phyloP scores from a whole-genome alignment of 495 filamentous ascomycete species.

The Penicillium chermesinum region DNA sequence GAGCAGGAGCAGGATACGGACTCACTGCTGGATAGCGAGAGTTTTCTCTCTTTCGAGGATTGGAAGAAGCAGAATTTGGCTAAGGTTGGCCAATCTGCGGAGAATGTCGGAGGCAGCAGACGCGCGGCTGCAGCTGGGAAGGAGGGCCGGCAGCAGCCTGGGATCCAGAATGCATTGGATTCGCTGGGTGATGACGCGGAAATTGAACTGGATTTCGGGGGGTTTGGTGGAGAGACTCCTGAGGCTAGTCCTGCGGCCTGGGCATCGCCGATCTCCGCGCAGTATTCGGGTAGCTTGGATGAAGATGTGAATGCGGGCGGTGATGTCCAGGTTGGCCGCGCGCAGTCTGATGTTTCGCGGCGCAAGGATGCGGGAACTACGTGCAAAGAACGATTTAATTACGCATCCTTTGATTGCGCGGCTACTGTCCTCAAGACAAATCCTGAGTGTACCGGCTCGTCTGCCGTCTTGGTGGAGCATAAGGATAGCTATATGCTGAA shows the following conservation, averaged over 20 bases:
- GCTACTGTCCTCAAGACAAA: slow-evolving; percentile 92
- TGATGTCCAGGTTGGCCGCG: slow-evolving; percentile 25
- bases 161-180: slow-evolving; percentile 62
- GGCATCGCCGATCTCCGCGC: slow-evolving; percentile 31
- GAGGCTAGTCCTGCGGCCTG: slow-evolving; percentile 35
- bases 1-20: slow-evolving; percentile 56
- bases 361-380: slow-evolving; percentile 93
- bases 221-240: slow-evolving; percentile 48
- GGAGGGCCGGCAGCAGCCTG: slow-evolving; percentile 44
- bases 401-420: slow-evolving; percentile 93
- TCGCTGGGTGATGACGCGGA: slow-evolving; percentile 82
- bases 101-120: slow-evolving; percentile 55
- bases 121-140: slow-evolving; percentile 34
- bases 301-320: slow-evolving; percentile 17
- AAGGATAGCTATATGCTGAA: slow-evolving; percentile 99
- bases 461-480: slow-evolving; percentile 86
- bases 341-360: slow-evolving; percentile 45
- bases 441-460: slow-evolving; percentile 72
- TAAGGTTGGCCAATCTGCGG: slow-evolving; percentile 76
- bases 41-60: slow-evolving; percentile 96
- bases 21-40: slow-evolving; percentile 70
- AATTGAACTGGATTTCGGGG: slow-evolving; percentile 85
- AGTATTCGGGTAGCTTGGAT: slow-evolving; percentile 22
- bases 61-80: slow-evolving; percentile 95
- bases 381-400: slow-evolving; percentile 92